These are phyloP conservation scores for Haplosporangium sp. DNA, from an alignment of 371 early-diverging fungal genomes.

Conservation along the genomic window DNA sequence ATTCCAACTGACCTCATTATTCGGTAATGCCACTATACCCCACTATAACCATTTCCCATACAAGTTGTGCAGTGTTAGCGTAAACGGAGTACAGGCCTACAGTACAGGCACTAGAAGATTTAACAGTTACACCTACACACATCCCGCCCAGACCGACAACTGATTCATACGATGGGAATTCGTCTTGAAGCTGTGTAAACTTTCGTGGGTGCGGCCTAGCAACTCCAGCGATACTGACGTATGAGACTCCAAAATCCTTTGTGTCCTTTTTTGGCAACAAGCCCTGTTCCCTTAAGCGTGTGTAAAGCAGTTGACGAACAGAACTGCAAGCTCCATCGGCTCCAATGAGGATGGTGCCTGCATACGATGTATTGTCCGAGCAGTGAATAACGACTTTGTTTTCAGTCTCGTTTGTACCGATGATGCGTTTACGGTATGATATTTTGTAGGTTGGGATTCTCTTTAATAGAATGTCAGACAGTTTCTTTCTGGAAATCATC, in stretches of 20 bases:
- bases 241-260: background rate
- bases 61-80: background rate
- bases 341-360: slow-evolving; percentile 16
- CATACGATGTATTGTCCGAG: slow-evolving; percentile 8
- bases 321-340: slow-evolving; percentile 19
- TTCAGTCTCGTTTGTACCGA: slow-evolving; percentile 4
- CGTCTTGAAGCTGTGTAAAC: background rate
- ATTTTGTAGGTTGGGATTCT: slow-evolving; percentile 15
- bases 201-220: background rate
- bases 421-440: slow-evolving; percentile 15
- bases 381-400: slow-evolving; percentile 9
- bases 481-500: slow-evolving; percentile 13
- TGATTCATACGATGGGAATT: background rate
- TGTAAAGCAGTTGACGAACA: slow-evolving; percentile 10
- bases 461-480: slow-evolving; percentile 9
- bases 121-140: background rate
- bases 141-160: background rate
- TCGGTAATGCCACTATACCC: slow-evolving; percentile 9
- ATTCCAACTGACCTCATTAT: slow-evolving; percentile 16
- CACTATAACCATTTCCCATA: background rate
- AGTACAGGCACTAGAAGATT: background rate
- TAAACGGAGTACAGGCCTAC: background rate
- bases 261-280: slow-evolving; percentile 3
- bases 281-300: background rate
- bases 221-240: slow-evolving; percentile 7